Evolutionary conservation across 2,329 filamentous ascomycete genomes (phyloP), one percentile per base, ranked within the genome.

Genomic region (Aspergillus terreus): DNA sequence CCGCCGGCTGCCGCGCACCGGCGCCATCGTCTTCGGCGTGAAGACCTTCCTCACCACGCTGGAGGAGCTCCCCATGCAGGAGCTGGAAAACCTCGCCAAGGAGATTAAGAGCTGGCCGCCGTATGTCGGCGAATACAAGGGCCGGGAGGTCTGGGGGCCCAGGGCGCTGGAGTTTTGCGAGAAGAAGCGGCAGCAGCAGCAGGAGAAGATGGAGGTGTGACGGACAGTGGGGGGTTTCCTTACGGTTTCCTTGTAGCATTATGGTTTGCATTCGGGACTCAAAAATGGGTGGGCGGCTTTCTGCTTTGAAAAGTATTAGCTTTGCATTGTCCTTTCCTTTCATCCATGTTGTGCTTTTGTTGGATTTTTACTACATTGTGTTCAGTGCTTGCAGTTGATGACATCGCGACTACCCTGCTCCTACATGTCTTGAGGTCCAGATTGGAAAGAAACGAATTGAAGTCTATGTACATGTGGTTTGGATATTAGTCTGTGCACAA

Each of bases 21-120:
- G 68, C 0, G 71, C 76, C 0, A 70, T 81, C 1, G 65, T 81
- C 4, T 79, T 81, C 55, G 75, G 75, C 0, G 77, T 79, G 7
- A 74, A 76, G 53, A 80, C 78, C 0, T 71, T 70, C 7, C 62
- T 80, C 44, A 69, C 71, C 2, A 66, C 66, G 0, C 56, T 78
- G 5, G 64, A 69, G 4, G 69, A 76, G 45, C 60, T 78, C 4
- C 66, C 68, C 0, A 66, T 68, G 47, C 63, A 71, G 17, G 74
- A 77, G 55, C 54, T 75, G 33, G 60, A 65, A 27, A 74, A 72
- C 40, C 60, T 78, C 21, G 71, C 65, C 6, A 73, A 63, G n/a
- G 74, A 76, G 50, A 69, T 77, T 46, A 62, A 63, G 36, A 76
- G 69, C 21, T 77, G 75, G 76, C 73, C 75, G 6, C 69, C 72